Evolutionary conservation across 2,329 filamentous ascomycete species (phyloP).

Genomic region (Verticillium dahliae): DNA sequence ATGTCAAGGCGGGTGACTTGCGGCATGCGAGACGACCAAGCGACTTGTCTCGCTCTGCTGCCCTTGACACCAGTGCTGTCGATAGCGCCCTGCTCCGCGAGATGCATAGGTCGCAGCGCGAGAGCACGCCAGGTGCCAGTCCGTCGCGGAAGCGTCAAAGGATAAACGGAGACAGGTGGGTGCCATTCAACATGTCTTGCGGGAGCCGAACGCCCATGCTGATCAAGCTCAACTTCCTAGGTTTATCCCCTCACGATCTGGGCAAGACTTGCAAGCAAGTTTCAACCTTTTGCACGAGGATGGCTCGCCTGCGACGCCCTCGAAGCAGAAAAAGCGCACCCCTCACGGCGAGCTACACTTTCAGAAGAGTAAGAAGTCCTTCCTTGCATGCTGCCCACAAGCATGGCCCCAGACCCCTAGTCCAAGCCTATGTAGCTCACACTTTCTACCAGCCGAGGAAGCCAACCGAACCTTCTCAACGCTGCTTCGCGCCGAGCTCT

Average conservation of each 20-base stretch:
- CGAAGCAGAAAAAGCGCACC: slow-evolving; percentile 74
- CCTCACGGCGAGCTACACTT: slow-evolving; percentile 90
- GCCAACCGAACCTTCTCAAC: slow-evolving; percentile 90
- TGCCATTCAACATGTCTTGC: slow-evolving; percentile 6
- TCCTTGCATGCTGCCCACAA: slow-evolving; percentile 4
- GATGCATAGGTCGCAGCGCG: slow-evolving; percentile 41
- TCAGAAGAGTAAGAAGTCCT: slow-evolving; percentile 65
- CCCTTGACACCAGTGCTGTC: slow-evolving; percentile 42
- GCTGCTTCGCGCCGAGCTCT: slow-evolving; percentile 83
- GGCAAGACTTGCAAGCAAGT: slow-evolving; percentile 87
- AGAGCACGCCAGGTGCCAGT: slow-evolving; percentile 46
- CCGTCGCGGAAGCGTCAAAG: slow-evolving; percentile 54
- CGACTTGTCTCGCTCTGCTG: slow-evolving; percentile 26
- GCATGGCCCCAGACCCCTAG: not conserved
- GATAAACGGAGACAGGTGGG: slow-evolving; percentile 57
- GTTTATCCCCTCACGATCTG: slow-evolving; percentile 91
- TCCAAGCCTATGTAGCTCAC: not conserved
- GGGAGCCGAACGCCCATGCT: not conserved
- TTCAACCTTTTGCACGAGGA: slow-evolving; percentile 90
- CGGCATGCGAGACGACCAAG: slow-evolving; percentile 27
- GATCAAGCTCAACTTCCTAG: slow-evolving; percentile 35
- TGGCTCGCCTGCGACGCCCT: slow-evolving; percentile 85
- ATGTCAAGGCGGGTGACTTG: slow-evolving; percentile 18
- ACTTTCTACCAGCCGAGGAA: slow-evolving; percentile 62
- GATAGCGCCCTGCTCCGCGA: slow-evolving; percentile 46